Base-by-base conservation (phyloP, 495 filamentous ascomycete genomes). In the Parmelia sp. region DNA sequence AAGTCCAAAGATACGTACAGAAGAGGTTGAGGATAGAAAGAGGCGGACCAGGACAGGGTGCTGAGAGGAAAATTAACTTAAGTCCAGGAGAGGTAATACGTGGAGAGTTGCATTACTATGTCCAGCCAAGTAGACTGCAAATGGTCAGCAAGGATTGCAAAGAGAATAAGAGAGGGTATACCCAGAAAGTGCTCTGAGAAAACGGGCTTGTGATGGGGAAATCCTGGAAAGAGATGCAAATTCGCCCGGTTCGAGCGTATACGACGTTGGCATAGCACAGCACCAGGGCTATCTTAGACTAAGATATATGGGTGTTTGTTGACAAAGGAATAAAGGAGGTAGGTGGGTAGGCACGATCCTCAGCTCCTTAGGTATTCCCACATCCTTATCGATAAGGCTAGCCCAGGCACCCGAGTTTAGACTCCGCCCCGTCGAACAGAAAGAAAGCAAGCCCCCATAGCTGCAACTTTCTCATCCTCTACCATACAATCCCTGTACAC, bases 21-120 rank as follows among this genome's bases (percentile, higher is more conserved):
- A 45, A 92, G 73, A 1, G 88, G 83, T 70, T 97, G 94, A 2
- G 95, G 93, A 72, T 97, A 98, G 77, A 96, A 97, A 17, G 91
- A 96, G 45, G 88, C 72, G 1, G 88, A 90, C 92, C 92, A 95
- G 71, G 82, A 83, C n/a, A 86, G 60, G 63, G 84, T 85, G 75
- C 82, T 83, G 62, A 51, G 51, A 33, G n/a, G n/a, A n/a, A n/a
- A n/a, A n/a, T n/a, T n/a, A n/a, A n/a, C n/a, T n/a, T n/a, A n/a
- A n/a, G 37, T 10, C 29, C 9, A 14, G 25, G 53, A 4, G 63
- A 42, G 59, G 31, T 2, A 4, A 45, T 27, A n/a, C n/a, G n/a
- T 47, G 27, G 17, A 25, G 15, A 36, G 21, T 60, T 35, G 63
- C 62, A n/a, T 65, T 69, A 75, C 73, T 75, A 75, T 57, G 69